Conservation (phyloP, 306 rosid genomes). For the Amphicarpaea edgeworthii region DNA sequence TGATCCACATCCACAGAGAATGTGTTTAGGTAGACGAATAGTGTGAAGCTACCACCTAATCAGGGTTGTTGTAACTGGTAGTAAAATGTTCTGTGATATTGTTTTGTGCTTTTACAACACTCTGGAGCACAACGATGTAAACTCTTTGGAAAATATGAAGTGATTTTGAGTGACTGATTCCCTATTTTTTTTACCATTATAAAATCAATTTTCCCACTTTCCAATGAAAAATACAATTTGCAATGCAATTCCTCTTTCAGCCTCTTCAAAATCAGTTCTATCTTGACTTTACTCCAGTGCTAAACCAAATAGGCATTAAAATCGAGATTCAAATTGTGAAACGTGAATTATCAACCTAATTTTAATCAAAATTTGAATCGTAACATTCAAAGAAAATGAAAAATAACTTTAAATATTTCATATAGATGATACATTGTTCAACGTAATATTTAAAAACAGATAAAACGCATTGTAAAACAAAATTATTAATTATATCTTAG, state of each 20-base stretch:
- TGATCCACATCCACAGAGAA: constrained; percentile 4
- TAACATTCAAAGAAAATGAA: neutral
- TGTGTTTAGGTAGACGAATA: constrained; percentile 7
- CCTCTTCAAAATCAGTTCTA: neutral
- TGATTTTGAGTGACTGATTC: neutral
- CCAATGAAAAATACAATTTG: neutral
- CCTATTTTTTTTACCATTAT: neutral
- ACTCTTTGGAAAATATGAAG: neutral
- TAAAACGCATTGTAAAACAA: neutral
- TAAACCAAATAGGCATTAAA: neutral
- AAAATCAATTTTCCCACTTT: neutral
- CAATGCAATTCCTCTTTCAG: neutral
- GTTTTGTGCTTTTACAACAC: constrained; percentile 6
- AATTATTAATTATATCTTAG: neutral
- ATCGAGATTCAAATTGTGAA: neutral
- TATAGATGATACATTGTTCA: neutral
- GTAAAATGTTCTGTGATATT: neutral
- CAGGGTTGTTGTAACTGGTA: neutral
- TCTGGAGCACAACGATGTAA: neutral
- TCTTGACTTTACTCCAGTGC: neutral
- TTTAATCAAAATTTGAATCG: neutral
- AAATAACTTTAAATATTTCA: neutral
- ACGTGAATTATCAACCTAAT: neutral
- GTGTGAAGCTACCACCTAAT: neutral
- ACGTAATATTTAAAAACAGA: neutral